Percentiles rank a stretch among this genome's conserved stretches.
These are phyloP conservation scores for Toxicodendron radicans DNA, from an alignment of 345 rosid species.

Conservation along the genomic window DNA sequence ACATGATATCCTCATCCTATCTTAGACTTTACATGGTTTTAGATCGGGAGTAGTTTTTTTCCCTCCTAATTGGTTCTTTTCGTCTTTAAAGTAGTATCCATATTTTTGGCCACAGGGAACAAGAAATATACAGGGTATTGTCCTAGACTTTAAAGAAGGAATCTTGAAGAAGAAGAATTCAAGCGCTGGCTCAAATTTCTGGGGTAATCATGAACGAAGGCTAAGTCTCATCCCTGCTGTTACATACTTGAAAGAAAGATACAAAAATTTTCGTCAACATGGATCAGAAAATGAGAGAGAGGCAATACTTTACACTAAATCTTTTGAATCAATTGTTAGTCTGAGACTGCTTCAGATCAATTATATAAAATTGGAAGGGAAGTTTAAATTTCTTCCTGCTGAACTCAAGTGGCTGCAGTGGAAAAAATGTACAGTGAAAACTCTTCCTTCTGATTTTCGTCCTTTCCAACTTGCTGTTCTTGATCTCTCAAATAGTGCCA, in stretches of 20 bases:
- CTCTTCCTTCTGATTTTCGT: slow-evolving; percentile 42
- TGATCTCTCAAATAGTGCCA: slow-evolving; percentile 65
- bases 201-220: no score
- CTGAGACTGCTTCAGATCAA: slow-evolving; percentile 70
- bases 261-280: background rate
- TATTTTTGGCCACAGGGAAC: slow-evolving; percentile 44
- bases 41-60: background rate
- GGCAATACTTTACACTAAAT: slow-evolving; percentile 31
- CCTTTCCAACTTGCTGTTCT: slow-evolving; percentile 55
- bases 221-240: slow-evolving; percentile 12
- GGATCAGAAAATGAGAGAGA: slow-evolving; percentile 24
- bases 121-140: slow-evolving; percentile 40
- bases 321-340: slow-evolving; percentile 46
- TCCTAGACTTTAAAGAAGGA: slow-evolving; percentile 36
- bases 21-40: no score
- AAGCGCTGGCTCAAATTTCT: no score
- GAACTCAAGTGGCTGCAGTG: slow-evolving; percentile 69
- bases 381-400: slow-evolving; percentile 44
- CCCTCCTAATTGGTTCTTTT: background rate
- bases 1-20: no score
- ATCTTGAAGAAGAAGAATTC: background rate
- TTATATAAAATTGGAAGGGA: slow-evolving; percentile 51
- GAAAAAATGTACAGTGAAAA: slow-evolving; percentile 55
- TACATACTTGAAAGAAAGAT: slow-evolving; percentile 23
- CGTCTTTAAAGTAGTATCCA: background rate